A percentile compares a stretch with the other conserved stretches of the same genome.
phyloP scores from a whole-genome alignment of 768 basidiomycete species.

The Cyathus striatus region DNA sequence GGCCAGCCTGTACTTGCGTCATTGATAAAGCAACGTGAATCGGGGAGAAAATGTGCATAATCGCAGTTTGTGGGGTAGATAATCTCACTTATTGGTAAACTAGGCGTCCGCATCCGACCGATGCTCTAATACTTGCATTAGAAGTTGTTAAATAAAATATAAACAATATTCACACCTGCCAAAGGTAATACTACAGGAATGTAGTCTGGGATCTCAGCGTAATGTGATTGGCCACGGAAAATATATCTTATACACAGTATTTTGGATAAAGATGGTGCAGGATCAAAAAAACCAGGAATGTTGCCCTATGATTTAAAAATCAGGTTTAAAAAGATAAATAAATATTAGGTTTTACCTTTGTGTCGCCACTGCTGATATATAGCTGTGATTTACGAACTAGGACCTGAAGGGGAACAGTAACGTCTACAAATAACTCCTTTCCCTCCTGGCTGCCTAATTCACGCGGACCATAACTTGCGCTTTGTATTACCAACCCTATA shows the following conservation, averaged over 20 bases:
- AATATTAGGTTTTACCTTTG: constrained; percentile 48
- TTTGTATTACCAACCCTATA: constrained; percentile 70
- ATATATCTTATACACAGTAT: constrained; percentile 66
- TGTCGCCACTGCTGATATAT: constrained; percentile 67
- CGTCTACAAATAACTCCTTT: constrained; percentile 61
- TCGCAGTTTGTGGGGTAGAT: too few relatives aligned
- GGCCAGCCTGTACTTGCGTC: too few relatives aligned
- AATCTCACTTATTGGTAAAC: too few relatives aligned
- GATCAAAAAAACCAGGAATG: constrained; percentile 87
- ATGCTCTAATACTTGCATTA: constrained; percentile 15
- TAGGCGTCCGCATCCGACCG: constrained; percentile 9
- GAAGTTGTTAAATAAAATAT: constrained; percentile 9
- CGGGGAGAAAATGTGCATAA: too few relatives aligned
- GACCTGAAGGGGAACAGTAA: constrained; percentile 78
- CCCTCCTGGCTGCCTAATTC: constrained; percentile 42
- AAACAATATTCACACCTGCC: constrained; percentile 64
- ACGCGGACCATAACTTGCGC: constrained; percentile 64
- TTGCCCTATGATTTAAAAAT: constrained; percentile 39
- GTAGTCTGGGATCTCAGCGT: constrained; percentile 72
- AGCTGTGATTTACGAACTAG: constrained; percentile 76
- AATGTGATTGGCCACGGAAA: constrained; percentile 71
- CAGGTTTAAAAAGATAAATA: constrained; percentile 8
- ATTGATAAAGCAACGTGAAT: too few relatives aligned
- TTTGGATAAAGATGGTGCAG: constrained; percentile 70
- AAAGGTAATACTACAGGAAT: constrained; percentile 68